Evolutionary conservation across 2,329 filamentous ascomycete genomes (phyloP), one percentile per base, ranked within the genome.

Genomic region (Calonectria fujianensis): DNA sequence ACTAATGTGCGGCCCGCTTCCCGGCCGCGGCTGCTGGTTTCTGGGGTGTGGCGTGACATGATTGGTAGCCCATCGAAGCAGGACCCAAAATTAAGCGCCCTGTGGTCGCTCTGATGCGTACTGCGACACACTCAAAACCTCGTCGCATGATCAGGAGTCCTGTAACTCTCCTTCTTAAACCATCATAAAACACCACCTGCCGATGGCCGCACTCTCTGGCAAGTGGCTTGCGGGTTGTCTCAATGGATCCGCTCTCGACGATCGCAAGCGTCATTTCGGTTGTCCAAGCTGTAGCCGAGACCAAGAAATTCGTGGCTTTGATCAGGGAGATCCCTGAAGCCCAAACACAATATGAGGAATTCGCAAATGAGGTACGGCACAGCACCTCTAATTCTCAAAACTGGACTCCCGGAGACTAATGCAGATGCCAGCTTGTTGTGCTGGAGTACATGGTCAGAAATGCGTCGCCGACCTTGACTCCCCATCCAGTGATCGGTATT

Each of bases 241-340:
- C 27, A 4, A 68, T 68, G 65, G 65, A 68, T 52, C 65, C 65
- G 8, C 37, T 68, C 8, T 68, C 65, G 27, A 29, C 65, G 29
- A 31, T 68, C 35, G 3, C 32, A 37, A 68, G 24, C 20, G 65
- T 37, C 0, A 68, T 68, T 29, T 51, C 48, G 14, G 35, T 68
- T 52, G 24, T 57, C 50, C 65, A 68, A 24, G 65, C 35, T 11
- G 50, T 57, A 5, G 35, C n/a, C 13, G 65, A 35, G 35, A 57
- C 65, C 32, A 75, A 75, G 14, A 80, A 82, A 86, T 3, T 80
- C 78, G 69, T 86, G 83, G 70, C 82, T 80, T 57, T 85, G 84
- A 8, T 85, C 83, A 9, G 81, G 83, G 0, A 82, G 80, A 50
- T 84, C 85, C 35, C 85, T 85, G 78, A 77, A 80, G n/a, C 69